phyloP scores from a whole-genome alignment of 2,329 filamentous ascomycete genomes.

The Trichoderma sp. region DNA sequence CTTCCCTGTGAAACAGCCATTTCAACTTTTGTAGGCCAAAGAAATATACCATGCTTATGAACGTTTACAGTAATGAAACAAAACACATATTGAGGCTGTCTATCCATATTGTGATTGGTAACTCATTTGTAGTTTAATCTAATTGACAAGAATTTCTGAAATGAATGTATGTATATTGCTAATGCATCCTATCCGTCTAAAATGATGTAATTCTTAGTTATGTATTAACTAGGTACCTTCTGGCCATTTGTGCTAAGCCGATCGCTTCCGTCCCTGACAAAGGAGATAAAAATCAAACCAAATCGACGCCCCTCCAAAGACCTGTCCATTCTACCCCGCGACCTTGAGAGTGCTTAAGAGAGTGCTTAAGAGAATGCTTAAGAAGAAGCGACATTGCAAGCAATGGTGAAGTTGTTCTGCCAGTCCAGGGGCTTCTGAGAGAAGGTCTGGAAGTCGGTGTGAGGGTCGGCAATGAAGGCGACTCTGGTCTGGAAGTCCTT shows the following conservation, averaged over 20 bases:
- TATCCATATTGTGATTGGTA: background rate
- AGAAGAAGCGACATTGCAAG: background rate
- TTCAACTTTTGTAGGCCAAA: background rate
- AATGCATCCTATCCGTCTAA: background rate
- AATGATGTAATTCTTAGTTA: background rate
- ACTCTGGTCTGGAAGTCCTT: background rate
- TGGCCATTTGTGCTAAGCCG: background rate
- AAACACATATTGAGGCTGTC: background rate
- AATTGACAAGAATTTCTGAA: background rate
- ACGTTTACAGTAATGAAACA: background rate
- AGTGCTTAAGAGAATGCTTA: background rate
- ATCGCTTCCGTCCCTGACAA: background rate
- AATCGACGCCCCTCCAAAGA: background rate
- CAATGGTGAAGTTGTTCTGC: slow-evolving; percentile 3
- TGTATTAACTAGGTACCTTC: background rate
- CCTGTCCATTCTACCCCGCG: background rate
- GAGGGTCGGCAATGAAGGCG: background rate
- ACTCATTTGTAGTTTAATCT: background rate
- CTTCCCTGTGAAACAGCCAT: background rate
- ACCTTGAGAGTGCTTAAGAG: background rate
- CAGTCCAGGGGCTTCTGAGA: slow-evolving; percentile 2
- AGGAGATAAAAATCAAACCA: background rate
- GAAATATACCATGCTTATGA: background rate
- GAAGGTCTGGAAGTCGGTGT: background rate
- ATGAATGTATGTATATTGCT: background rate